Evolutionary conservation across 2,329 filamentous ascomycete species (phyloP).

Genomic region (Fusarium sp.): DNA sequence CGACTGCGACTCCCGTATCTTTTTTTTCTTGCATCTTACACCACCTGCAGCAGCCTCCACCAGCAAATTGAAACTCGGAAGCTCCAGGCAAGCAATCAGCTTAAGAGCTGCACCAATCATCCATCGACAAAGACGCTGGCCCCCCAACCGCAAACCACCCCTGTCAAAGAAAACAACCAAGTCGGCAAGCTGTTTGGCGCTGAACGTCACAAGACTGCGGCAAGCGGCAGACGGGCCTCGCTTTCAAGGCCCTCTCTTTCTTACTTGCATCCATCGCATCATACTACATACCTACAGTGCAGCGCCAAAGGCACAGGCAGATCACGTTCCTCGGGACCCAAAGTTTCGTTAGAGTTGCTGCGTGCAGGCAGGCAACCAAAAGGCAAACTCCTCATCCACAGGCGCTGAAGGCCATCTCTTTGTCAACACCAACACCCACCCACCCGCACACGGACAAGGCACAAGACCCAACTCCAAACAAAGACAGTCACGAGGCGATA

Average conservation of each 20-base stretch:
- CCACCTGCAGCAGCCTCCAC: not conserved
- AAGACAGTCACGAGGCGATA: constrained; percentile 31
- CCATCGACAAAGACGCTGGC: constrained; percentile 20
- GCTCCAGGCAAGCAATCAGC: constrained; percentile 22
- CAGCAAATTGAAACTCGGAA: not conserved
- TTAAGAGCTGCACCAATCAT: constrained; percentile 23
- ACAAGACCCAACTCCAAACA: constrained; percentile 21
- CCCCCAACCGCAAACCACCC: constrained; percentile 30
- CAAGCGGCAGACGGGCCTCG: constrained; percentile 16
- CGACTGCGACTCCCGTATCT: not conserved
- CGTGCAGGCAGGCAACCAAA: constrained; percentile 23
- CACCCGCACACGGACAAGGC: constrained; percentile 21
- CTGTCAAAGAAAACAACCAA: constrained; percentile 26
- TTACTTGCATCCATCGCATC: not conserved
- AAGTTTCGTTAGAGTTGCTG: constrained; percentile 28
- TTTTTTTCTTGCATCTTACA: not conserved
- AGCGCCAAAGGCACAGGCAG: not conserved
- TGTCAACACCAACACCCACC: not conserved
- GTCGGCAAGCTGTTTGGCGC: constrained; percentile 18
- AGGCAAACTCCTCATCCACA: constrained; percentile 3
- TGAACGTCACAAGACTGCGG: constrained; percentile 16
- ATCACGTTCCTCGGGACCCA: not conserved
- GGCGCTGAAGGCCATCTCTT: constrained; percentile 4
- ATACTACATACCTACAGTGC: constrained; percentile 1
- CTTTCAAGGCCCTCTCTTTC: constrained; percentile 30